Evolutionary conservation across 768 basidiomycete species (phyloP).

Genomic region (Boletus insuetus): DNA sequence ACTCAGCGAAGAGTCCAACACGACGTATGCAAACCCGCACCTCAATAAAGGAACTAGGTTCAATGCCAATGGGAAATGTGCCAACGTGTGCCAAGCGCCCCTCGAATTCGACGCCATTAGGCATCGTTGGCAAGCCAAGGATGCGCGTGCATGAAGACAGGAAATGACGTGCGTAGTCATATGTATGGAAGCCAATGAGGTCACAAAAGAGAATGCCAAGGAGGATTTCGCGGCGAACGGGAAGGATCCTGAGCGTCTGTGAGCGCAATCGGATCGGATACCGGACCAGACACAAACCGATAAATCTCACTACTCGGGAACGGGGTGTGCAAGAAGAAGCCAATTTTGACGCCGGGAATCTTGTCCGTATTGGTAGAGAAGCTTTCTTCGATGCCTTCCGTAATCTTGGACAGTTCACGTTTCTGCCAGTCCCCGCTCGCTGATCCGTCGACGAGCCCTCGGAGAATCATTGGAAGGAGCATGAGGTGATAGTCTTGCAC

Average conservation of each 20-base stretch:
- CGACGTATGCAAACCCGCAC: constrained; percentile 35
- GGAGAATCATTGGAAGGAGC: constrained; percentile 95
- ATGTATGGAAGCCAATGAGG: constrained; percentile 98
- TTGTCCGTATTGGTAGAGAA: constrained; percentile 35
- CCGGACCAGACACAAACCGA: constrained; percentile 52
- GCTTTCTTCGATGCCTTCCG: constrained; percentile 62
- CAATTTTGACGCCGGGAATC: constrained; percentile 82
- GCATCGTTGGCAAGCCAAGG: constrained; percentile 92
- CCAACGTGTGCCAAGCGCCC: constrained; percentile 95
- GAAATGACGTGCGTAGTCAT: constrained; percentile 99
- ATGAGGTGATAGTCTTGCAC: constrained; percentile 98
- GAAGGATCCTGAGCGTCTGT: constrained; percentile 68
- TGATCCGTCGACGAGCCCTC: constrained; percentile 78
- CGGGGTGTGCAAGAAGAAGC: constrained; percentile 97
- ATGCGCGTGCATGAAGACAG: constrained; percentile 97
- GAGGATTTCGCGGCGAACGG: constrained; percentile 96
- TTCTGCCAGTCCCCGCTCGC: constrained; percentile 54
- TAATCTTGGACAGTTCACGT: constrained; percentile 64
- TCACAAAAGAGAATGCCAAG: constrained; percentile 95
- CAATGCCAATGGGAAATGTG: constrained; percentile 99
- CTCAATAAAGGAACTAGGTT: constrained; percentile 87
- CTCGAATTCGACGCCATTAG: constrained; percentile 95
- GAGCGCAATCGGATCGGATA: constrained; percentile 8
- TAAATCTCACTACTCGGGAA: constrained; percentile 99
- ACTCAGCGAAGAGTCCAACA: constrained; percentile 1